phyloP scores from a whole-genome alignment of 2,329 filamentous ascomycete species.

The Trichoderma breve region DNA sequence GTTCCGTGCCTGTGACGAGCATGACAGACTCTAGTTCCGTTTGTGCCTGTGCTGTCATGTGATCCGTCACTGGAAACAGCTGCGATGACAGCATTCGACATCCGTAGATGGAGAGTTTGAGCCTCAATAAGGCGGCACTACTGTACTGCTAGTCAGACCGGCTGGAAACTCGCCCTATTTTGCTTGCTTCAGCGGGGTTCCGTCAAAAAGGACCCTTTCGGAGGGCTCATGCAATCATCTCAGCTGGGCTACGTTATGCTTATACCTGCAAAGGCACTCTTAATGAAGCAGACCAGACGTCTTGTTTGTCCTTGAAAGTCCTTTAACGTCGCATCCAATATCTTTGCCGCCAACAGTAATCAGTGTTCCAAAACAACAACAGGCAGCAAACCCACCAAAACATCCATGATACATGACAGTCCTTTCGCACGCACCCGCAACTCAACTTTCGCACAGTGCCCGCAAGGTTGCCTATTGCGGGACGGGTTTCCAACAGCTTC shows the following conservation, averaged over 20 bases:
- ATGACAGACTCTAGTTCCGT: background rate
- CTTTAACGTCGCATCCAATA: background rate
- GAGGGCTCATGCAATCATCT: background rate
- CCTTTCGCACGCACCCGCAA: background rate
- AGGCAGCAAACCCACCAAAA: background rate
- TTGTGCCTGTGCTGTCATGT: background rate
- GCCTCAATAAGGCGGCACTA: background rate
- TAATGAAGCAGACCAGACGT: background rate
- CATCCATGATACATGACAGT: too few relatives aligned
- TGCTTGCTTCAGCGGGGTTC: background rate
- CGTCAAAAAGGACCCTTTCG: background rate
- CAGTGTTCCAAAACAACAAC: background rate
- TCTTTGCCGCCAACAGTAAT: background rate
- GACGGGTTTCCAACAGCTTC: constrained; percentile 8
- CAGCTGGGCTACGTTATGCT: background rate
- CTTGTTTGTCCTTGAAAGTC: background rate
- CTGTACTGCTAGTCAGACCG: background rate
- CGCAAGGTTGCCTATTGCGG: background rate
- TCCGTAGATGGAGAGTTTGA: background rate
- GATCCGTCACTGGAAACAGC: background rate
- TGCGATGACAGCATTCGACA: background rate
- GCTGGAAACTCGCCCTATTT: background rate
- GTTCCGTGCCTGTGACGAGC: background rate
- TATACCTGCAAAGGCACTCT: background rate
- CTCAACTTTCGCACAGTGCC: background rate